Evolutionary conservation across 2,329 filamentous ascomycete species (phyloP), one percentile per base, ranked within the genome.

Genomic region (Boeremia exigua): DNA sequence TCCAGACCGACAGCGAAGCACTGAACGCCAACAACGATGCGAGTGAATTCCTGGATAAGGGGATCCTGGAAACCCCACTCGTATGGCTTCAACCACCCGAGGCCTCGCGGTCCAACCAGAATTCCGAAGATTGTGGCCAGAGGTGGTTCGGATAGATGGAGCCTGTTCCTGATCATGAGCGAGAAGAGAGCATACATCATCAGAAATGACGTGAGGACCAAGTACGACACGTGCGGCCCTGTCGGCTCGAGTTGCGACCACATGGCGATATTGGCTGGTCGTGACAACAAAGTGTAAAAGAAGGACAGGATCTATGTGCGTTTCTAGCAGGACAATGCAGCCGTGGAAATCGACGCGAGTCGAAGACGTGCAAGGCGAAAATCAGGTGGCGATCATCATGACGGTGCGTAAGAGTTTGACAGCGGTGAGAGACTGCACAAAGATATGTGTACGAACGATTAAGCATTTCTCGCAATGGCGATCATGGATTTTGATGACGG

Each of bases 61-160:
- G 77, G 44, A 49, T 81, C 79, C 68, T 68, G 76, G 73, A 54
- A 61, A 19, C 75, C 78, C 79, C 79, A 81, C 44, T 65, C 54
- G 34, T 71, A 65, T 6, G 79, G 80, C 3, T 59, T 73, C 8
- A 82, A 58, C 59, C 77, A 70, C 25, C 69, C 70, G 2, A 79
- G 61, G 1, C 71, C 76, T 29, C 64, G 66, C 0, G 79, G 80
- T 7, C 79, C 80, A 10, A 80, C 68, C 27, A 78, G 36, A 33
- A 81, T 79, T 6, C 79, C 80, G 38, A 79, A 72, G 1, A 80
- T 49, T 0, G 80, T 77, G 12, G 80, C 79, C 17, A 81, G 71
- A 5, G 79, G 79, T 4, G 79, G 80, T 65, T 82, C 79, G 10
- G 78, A 80, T 14, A 81, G 74, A 58, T 82, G 79, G 2, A 81